Evolutionary conservation across 2,329 filamentous ascomycete genomes (phyloP), one percentile per base, ranked within the genome.

Genomic region (Sarocladium kiliense): DNA sequence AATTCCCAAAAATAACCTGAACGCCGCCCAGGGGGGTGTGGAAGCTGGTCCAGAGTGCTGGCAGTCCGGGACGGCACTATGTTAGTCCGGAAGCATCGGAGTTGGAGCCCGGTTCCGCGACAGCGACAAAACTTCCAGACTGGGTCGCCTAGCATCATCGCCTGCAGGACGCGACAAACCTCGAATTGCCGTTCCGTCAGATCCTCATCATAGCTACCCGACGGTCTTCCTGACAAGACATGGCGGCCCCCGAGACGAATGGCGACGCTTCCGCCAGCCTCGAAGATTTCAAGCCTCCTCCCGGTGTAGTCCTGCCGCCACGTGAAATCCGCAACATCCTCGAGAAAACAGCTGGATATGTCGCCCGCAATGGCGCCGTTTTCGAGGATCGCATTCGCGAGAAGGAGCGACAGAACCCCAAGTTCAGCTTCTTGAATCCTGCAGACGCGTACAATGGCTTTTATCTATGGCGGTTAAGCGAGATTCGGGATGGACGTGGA

Each of bases 261-360:
- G 79, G 78, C 62, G 79, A 82, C 68, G 69, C 76, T 60, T 71
- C 75, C 39, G 73, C 76, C 39, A 70, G 70, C 49, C 76, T 86
- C 55, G 83, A 91, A 59, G 81, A 85, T 59, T 82, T 85, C 68
- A 93, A 91, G 70, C 85, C 90, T 32, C 93, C 93, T 3, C 75
- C 86, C 57, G 91, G 91, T 59, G 81, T 96, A 60, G 89, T 97
- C 56, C 81, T 97, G 55, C 94, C 94, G 21, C 94, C 94, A 11
- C 93, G 86, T 68, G 89, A 92, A 67, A 91, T 97, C 65, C 86
- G 91, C 77, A 77, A 78, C 68, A 72, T 93, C 62, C 85, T 99
- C 66, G 92, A 97, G 71, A 97, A 96, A 76, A 96, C 93, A 12
- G 93, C 94, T 54, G 91, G 91, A 47, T 97, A 95, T 68, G 89